Evolutionary conservation across 2,329 filamentous ascomycete species (phyloP).

Genomic region (Lasiodiplodia sp.): DNA sequence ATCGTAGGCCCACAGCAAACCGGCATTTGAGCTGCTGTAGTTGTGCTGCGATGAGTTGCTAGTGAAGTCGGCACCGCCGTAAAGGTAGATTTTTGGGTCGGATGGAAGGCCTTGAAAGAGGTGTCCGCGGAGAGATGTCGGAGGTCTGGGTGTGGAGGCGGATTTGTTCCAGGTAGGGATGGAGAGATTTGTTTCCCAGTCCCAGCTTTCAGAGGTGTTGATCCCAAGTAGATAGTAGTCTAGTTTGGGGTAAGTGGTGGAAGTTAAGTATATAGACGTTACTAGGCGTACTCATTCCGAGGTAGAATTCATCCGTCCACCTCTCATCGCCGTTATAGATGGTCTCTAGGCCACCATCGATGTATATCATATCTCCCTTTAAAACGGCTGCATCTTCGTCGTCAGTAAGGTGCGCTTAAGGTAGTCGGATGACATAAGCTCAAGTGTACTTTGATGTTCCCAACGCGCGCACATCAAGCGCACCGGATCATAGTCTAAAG

Average conservation of each 20-base stretch:
- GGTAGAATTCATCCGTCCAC: conserved; percentile 8
- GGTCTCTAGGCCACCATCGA: conserved; percentile 31
- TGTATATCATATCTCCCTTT: conserved; percentile 27
- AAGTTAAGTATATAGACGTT: no score
- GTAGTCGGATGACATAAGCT: neutral
- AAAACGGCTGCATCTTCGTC: conserved; percentile 4
- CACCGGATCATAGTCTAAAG: conserved; percentile 9
- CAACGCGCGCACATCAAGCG: conserved; percentile 12
- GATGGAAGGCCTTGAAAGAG: conserved; percentile 24
- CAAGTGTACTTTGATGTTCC: conserved; percentile 11
- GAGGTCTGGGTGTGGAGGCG: neutral
- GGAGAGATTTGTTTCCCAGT: conserved; percentile 29
- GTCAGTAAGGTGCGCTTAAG: neutral
- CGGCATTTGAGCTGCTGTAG: conserved; percentile 1
- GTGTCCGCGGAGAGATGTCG: conserved; percentile 12
- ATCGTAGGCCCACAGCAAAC: conserved; percentile 28
- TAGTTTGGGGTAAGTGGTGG: neutral
- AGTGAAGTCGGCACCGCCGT: conserved; percentile 27
- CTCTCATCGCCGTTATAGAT: conserved; percentile 17
- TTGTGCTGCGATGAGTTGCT: neutral
- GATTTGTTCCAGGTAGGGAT: conserved; percentile 7
- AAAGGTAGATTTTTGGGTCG: conserved; percentile 26
- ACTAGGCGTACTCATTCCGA: neutral
- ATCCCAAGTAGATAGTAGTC: conserved; percentile 27
- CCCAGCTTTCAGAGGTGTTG: conserved; percentile 25